Evolutionary conservation across 2,329 filamentous ascomycete genomes (phyloP).

Genomic region (Arthrobotrys conoides): DNA sequence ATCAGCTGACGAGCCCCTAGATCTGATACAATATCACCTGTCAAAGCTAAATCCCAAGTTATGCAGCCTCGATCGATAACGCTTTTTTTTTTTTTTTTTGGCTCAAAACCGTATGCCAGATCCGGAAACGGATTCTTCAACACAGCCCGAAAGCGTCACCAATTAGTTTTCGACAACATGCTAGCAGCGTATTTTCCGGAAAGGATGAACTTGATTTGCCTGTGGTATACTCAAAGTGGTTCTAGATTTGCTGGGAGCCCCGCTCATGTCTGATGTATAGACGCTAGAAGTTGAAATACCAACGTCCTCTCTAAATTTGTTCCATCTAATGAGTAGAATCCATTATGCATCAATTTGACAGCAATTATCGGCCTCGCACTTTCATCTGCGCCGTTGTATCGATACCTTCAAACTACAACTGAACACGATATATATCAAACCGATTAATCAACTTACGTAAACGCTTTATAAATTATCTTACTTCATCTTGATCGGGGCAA

Average conservation of each 20-base stretch:
- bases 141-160: constrained; percentile 44
- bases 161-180: neutral
- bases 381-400: neutral
- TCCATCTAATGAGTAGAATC: no score
- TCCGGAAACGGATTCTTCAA: constrained; percentile 36
- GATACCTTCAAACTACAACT: neutral
- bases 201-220: neutral
- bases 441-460: neutral
- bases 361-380: no score
- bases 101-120: constrained; percentile 22
- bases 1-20: no score
- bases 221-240: neutral
- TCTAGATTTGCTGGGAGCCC: neutral
- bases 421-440: neutral
- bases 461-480: neutral
- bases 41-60: no score
- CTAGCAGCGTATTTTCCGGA: constrained; percentile 17
- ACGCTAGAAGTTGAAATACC: no score
- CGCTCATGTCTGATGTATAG: neutral
- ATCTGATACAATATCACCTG: no score
- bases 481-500: neutral
- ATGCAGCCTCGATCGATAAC: no score
- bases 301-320: no score
- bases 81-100: neutral
- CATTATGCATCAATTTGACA: no score